These are phyloP conservation scores for Clavariopsis aquatica DNA, from an alignment of 495 filamentous ascomycete genomes.

Conservation along the genomic window DNA sequence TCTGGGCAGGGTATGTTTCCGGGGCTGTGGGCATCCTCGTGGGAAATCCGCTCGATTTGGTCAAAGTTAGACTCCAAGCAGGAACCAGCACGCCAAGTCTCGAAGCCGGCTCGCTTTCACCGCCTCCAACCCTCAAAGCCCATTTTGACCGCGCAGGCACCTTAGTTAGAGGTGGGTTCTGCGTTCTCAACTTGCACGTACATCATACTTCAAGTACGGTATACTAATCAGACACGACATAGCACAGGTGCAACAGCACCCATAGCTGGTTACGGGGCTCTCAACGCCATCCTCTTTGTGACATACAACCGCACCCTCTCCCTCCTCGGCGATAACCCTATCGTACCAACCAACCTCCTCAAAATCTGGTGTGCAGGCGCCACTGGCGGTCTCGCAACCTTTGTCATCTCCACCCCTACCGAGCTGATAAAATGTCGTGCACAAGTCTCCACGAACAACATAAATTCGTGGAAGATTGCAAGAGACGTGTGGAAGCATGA, in stretches of 20 bases:
- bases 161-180: conserved; percentile 56
- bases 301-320: conserved; percentile 76
- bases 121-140: conserved; percentile 32
- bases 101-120: conserved; percentile 4
- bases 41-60: conserved; percentile 82
- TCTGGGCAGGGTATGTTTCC: conserved; percentile 84
- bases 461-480: conserved; percentile 60
- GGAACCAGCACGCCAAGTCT: conserved; percentile 34
- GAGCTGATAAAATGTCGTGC: conserved; percentile 86
- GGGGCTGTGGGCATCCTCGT: conserved; percentile 81
- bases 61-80: conserved; percentile 83
- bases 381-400: conserved; percentile 75
- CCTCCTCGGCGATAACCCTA: conserved; percentile 50
- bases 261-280: conserved; percentile 80
- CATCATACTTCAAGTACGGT: neutral
- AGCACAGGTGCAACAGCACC: conserved; percentile 71
- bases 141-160: conserved; percentile 52
- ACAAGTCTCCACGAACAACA: conserved; percentile 53
- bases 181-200: neutral
- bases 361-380: conserved; percentile 76
- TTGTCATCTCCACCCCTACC: conserved; percentile 77
- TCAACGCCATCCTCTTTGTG: conserved; percentile 85
- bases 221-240: conserved; percentile 8
- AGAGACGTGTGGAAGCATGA: conserved; percentile 59
- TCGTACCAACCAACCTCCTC: conserved; percentile 45